Evolutionary conservation across 371 early-diverging fungal genomes (phyloP), one percentile per base, ranked within the genome.

Genomic region (Mucor mucedo): DNA sequence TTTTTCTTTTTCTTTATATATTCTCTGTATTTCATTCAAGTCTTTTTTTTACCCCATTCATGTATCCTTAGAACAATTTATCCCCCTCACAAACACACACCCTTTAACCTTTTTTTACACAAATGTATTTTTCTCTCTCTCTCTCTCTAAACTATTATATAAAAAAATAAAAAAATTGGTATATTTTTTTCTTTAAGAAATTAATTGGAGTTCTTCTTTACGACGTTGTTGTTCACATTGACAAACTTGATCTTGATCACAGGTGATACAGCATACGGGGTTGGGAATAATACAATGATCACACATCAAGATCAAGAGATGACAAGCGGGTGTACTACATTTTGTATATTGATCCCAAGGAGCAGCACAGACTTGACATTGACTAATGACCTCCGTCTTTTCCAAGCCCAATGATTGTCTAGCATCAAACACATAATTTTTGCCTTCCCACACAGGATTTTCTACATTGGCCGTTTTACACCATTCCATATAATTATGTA

Each of bases 401-500:
- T 52, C 28, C 2, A 61, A 40, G n/a, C 65, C 73, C 29, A 77
- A 53, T 28, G 75, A 73, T 56, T 89, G 89, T 27, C 91, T 73
- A 27, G 90, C 89, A 61, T 91, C 91, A 72, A 91, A 91, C 2
- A 91, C 87, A 65, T 91, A 91, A 61, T 89, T 91, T 39, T 78
- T 80, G 14, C 91, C 91, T 32, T 78, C 71, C 84, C 88, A 89
- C 2, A 87, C 64, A 2, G 69, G 59, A 4, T 39, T 16, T 54
- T 58, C 35, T 53, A 49, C 13, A 11, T 57, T 40, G 2, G 28
- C 14, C 2, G 44, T 40, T 49, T 78, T 71, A 74, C 81, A 76
- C 91, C 91, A 91, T 63, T 89, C 87, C 13, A 91, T 58, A 52
- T 91, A 91, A 52, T 88, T 87, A 58, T 91, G 90, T 30, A 91